A percentile compares a stretch with the other conserved stretches of the same genome.
These are phyloP conservation scores for Dryas alaskensis DNA, from an alignment of 306 rosid species.

Conservation along the genomic window DNA sequence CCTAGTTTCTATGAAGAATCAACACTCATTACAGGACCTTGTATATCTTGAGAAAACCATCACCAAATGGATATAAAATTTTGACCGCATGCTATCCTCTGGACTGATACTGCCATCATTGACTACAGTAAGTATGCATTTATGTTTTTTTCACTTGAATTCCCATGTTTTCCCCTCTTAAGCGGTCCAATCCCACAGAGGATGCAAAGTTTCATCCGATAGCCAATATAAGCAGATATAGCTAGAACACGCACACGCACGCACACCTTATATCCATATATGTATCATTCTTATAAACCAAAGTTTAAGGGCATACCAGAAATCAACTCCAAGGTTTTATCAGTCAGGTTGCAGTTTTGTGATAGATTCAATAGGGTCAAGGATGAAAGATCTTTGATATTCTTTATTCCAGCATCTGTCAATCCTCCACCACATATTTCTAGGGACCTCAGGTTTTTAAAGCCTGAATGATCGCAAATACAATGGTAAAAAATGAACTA, in stretches of 20 bases:
- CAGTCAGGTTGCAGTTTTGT: constrained; percentile 82
- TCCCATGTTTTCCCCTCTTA: background rate
- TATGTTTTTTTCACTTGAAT: background rate
- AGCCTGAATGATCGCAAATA: constrained; percentile 47
- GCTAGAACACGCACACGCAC: background rate
- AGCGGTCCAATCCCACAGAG: background rate
- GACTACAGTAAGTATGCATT: background rate
- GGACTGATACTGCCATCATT: background rate
- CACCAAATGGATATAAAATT: background rate
- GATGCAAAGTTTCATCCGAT: background rate
- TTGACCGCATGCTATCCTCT: background rate
- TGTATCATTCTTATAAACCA: constrained; percentile 7
- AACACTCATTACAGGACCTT: background rate
- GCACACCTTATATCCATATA: background rate
- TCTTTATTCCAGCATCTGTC: constrained; percentile 88
- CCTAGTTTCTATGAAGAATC: background rate
- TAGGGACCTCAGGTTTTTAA: constrained; percentile 80
- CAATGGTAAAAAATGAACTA: constrained; percentile 5
- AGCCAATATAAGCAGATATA: constrained; percentile 13
- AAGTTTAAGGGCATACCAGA: constrained; percentile 51
- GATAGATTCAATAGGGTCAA: constrained; percentile 78
- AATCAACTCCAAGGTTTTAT: constrained; percentile 75
- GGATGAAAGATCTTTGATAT: constrained; percentile 80
- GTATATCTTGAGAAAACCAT: background rate
- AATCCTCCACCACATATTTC: constrained; percentile 94